A percentile compares a stretch with the other conserved stretches of the same genome.
Conservation (phyloP, 306 rosid genomes). For the Abrus pulchellus region DNA sequence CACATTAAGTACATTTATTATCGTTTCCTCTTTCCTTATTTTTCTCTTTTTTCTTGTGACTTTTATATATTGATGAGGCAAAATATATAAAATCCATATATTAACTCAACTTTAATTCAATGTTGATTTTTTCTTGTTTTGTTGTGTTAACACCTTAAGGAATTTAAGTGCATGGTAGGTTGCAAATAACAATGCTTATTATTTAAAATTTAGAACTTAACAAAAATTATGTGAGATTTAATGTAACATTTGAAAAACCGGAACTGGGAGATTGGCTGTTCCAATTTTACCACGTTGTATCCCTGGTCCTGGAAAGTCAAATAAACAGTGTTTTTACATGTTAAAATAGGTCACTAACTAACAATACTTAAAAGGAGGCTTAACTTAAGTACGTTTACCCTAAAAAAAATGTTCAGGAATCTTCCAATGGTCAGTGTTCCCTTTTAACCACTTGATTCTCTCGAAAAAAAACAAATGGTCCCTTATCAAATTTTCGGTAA, state of each 20-base stretch:
- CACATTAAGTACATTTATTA: background rate
- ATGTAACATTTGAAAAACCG: slow-evolving; percentile 8
- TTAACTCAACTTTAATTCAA: slow-evolving; percentile 3
- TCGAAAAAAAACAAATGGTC: slow-evolving; percentile 45
- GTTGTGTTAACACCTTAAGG: slow-evolving; percentile 5
- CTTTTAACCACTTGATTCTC: slow-evolving; percentile 10
- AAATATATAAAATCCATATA: slow-evolving; percentile 24
- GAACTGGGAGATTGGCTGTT: slow-evolving; percentile 8
- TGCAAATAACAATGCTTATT: slow-evolving; percentile 5
- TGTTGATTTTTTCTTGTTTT: background rate
- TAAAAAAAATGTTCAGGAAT: slow-evolving; percentile 37
- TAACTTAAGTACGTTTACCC: slow-evolving; percentile 32
- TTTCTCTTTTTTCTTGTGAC: no score
- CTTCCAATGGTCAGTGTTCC: slow-evolving; percentile 44
- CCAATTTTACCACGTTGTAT: slow-evolving; percentile 36
- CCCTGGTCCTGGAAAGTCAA: slow-evolving; percentile 33
- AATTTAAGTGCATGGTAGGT: slow-evolving; percentile 26
- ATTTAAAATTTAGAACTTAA: background rate
- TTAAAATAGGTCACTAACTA: background rate
- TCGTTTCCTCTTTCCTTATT: no score
- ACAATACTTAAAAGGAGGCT: slow-evolving; percentile 40
- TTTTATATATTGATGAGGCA: background rate
- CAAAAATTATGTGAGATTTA: background rate
- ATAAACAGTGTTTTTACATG: slow-evolving; percentile 16
- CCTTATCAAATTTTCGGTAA: slow-evolving; percentile 42